Evolutionary conservation across 2,329 filamentous ascomycete species (phyloP).

Genomic region (Trichoderma cornu-damae): DNA sequence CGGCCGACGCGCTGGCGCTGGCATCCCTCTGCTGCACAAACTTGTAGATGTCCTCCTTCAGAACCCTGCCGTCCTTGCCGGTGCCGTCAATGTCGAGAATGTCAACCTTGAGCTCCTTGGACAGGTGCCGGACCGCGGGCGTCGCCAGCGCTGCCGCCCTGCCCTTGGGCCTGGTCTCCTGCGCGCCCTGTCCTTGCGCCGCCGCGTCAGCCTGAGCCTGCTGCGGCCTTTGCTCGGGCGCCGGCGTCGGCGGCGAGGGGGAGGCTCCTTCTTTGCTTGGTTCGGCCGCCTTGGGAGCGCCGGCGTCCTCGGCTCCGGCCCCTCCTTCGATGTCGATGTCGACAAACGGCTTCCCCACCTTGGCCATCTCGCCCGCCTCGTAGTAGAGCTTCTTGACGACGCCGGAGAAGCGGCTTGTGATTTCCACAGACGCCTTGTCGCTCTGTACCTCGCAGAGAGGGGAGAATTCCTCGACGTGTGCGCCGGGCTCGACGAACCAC

Average conservation of each 20-base stretch:
- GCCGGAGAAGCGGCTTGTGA: conserved; percentile 91
- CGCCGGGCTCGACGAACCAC: conserved; percentile 97
- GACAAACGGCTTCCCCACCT: conserved; percentile 87
- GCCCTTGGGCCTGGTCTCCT: conserved; percentile 39
- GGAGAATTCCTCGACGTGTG: conserved; percentile 94
- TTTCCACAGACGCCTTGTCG: conserved; percentile 87
- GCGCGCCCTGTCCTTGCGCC: neutral
- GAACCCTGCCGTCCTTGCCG: conserved; percentile 82
- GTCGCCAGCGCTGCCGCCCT: conserved; percentile 76
- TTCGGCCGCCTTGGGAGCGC: conserved; percentile 34
- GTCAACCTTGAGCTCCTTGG: conserved; percentile 71
- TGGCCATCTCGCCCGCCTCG: conserved; percentile 92
- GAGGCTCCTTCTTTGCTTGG: conserved; percentile 28
- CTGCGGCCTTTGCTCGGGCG: conserved; percentile 20
- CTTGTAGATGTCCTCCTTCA: conserved; percentile 85
- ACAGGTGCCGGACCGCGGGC: conserved; percentile 83
- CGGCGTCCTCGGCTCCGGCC: conserved; percentile 44
- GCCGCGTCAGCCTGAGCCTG: neutral
- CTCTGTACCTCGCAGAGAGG: conserved; percentile 97
- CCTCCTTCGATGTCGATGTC: conserved; percentile 90
- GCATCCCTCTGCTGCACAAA: conserved; percentile 55
- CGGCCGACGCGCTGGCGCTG: conserved; percentile 23
- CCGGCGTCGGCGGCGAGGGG: conserved; percentile 23
- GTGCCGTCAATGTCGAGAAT: conserved; percentile 77
- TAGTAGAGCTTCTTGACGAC: conserved; percentile 96